Evolutionary conservation across 2,329 filamentous ascomycete genomes (phyloP).

Genomic region (Akanthomyces uredinophilus): DNA sequence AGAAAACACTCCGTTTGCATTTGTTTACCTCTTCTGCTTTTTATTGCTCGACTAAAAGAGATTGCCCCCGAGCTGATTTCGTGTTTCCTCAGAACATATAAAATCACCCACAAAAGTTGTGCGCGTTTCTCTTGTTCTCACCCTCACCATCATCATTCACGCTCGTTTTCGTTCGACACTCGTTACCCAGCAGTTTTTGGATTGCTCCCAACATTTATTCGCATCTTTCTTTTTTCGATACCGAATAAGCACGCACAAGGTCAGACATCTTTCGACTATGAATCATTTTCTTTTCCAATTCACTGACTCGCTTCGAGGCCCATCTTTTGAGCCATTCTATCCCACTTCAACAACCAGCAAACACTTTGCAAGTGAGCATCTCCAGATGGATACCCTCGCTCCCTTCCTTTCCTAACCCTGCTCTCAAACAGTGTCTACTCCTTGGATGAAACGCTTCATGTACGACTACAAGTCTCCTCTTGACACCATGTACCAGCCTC

Average conservation of each 20-base stretch:
- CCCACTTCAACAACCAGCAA: background rate
- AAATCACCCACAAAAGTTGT: background rate
- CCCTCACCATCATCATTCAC: conserved; percentile 2
- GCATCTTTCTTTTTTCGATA: background rate
- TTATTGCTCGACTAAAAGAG: background rate
- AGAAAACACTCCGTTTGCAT: conserved; percentile 7
- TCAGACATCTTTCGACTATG: background rate
- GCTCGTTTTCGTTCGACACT: conserved; percentile 3
- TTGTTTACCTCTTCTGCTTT: conserved; percentile 7
- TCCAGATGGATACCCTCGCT: background rate
- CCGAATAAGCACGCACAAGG: background rate
- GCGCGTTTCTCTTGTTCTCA: background rate
- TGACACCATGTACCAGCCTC: background rate
- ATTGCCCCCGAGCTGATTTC: background rate
- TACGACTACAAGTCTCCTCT: background rate
- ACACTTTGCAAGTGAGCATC: background rate
- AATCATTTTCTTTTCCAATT: no score
- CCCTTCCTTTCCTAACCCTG: background rate
- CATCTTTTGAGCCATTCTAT: background rate
- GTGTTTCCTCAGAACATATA: background rate
- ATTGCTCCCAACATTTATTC: background rate
- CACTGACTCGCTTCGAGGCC: background rate
- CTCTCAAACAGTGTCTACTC: background rate
- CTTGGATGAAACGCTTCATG: background rate
- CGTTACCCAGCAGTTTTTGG: conserved; percentile 1